phyloP scores from a whole-genome alignment of 805 yeast species.

The Saccharomycopsis guyanensis region DNA sequence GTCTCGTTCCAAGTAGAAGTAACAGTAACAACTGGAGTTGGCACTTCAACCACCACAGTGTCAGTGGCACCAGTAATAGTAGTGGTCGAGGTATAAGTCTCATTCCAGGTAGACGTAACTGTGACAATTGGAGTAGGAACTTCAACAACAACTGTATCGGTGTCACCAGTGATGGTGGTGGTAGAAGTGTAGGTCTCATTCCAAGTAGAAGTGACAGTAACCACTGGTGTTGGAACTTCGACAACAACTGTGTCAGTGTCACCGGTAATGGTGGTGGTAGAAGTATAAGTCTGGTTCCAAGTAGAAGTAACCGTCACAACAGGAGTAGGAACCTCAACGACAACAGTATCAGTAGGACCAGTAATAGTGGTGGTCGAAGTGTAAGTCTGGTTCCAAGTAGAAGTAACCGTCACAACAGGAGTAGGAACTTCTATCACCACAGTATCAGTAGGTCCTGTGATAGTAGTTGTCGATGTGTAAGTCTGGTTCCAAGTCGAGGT shows the following conservation, averaged over 20 bases:
- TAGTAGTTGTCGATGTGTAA: background rate
- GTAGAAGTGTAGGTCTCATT: no score
- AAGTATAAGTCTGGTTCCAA: background rate
- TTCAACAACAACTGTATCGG: no score
- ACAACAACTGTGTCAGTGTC: background rate
- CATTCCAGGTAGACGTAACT: background rate
- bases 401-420: background rate
- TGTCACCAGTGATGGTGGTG: no score
- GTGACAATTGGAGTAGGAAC: no score
- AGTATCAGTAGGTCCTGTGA: no score
- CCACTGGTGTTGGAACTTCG: background rate
- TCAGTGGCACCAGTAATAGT: background rate
- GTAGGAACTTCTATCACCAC: background rate
- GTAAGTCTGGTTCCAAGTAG: background rate
- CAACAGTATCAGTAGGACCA: background rate
- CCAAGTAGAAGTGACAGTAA: background rate
- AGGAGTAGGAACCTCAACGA: background rate
- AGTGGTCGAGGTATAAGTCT: background rate
- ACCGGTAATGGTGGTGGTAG: background rate
- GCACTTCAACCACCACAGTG: background rate
- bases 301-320: background rate
- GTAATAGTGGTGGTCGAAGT: background rate
- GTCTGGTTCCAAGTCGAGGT: background rate
- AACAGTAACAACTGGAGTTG: background rate
- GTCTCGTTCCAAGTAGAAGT: background rate